A percentile compares a stretch with the other conserved stretches of the same genome.
phyloP scores from a whole-genome alignment of 805 yeast species.

The Candida patagonica region DNA sequence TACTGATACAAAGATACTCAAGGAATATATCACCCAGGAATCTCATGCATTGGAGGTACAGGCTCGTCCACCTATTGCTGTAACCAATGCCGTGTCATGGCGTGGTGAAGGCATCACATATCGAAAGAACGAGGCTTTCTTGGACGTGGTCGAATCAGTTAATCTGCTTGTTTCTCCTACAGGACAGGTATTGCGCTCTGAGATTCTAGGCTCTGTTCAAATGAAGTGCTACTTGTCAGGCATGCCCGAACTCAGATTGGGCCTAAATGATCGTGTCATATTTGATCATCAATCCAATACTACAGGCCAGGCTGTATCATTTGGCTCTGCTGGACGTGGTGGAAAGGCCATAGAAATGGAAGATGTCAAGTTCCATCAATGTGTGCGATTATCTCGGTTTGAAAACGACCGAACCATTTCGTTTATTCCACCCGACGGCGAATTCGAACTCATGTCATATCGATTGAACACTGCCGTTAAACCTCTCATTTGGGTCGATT shows the following conservation, averaged over 20 bases:
- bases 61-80: conserved; percentile 56
- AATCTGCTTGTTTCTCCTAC: conserved; percentile 57
- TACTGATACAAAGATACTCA: conserved; percentile 68
- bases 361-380: conserved; percentile 78
- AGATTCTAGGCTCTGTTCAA: conserved; percentile 62
- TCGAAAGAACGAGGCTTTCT: conserved; percentile 80
- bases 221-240: conserved; percentile 77
- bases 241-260: conserved; percentile 76
- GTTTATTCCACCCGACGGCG: conserved; percentile 88
- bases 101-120: conserved; percentile 85
- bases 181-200: conserved; percentile 53
- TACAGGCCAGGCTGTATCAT: conserved; percentile 22
- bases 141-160: conserved; percentile 72
- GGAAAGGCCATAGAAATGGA: conserved; percentile 35
- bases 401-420: conserved; percentile 51
- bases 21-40: conserved; percentile 65
- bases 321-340: conserved; percentile 12
- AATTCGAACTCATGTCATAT: conserved; percentile 55
- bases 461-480: conserved; percentile 33
- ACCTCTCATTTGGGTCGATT: conserved; percentile 44
- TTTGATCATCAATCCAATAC: conserved; percentile 20
- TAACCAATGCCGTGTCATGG: conserved; percentile 79
- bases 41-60: conserved; percentile 32
- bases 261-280: conserved; percentile 43
- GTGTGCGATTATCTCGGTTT: conserved; percentile 65